Evolutionary conservation across 768 basidiomycete genomes (phyloP), one percentile per base, ranked within the genome.

Genomic region (Termitomyces sp.): DNA sequence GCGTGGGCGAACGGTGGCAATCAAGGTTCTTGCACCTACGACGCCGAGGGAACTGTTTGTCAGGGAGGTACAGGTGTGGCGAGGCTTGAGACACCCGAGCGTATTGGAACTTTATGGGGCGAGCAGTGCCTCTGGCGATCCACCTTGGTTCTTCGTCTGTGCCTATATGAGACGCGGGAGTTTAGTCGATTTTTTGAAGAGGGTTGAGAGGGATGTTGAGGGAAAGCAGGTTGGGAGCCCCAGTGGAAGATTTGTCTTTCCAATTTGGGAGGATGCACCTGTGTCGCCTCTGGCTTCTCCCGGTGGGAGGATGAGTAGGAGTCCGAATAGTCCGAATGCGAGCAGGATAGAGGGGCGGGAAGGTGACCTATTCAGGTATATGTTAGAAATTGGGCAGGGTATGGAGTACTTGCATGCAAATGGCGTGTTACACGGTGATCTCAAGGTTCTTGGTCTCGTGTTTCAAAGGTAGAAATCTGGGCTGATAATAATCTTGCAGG

Each of bases 51-150:
- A 78, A 25, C 72, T 89, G 5, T 94, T 93, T 71, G 67, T 85
- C 27, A 80, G 79, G 53, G 85, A 91, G 66, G 78, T 86, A 23
- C 77, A 76, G 44, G 81, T 88, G 9, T 94, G 91, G 91, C 81
- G 84, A 57, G 70, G 68, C 5, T 76, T 94, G 16, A 70, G 68
- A 51, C 90, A 92, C 63, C 76, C 80, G 18, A 83, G 89, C 60
- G 84, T 94, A 3, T 73, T 92, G 49, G 79, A 82, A 58, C 75
- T 94, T 27, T 85, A 81, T 57, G 92, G 91, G 1, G 91, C 91
- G 13, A 89, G 86, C 13, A 39, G 25, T 87, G 85, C 60, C 76
- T 87, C 0, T 73, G 75, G 7, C 81, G 81, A 29, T 83, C 85
- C 38, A 88, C 38, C 88, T 10, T 91, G 84, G 83, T 90, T 88